Conservation (phyloP, 2,329 filamentous ascomycete genomes). For the Diaporthe helianthi region DNA sequence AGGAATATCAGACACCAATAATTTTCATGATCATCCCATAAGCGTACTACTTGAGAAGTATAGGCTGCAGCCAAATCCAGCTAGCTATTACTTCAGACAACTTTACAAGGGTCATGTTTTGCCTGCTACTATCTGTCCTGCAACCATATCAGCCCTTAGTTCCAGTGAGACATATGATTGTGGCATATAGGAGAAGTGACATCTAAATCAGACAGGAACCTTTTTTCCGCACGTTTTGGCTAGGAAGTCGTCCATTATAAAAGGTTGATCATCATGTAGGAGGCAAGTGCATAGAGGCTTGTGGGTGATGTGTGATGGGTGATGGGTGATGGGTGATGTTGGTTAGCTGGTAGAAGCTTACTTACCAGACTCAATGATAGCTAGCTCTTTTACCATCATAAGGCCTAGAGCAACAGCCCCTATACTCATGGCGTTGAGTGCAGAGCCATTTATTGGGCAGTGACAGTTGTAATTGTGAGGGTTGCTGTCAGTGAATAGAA, state of each 20-base stretch:
- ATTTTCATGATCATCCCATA: no score
- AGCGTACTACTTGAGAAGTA: no score
- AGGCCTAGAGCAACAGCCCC: not conserved
- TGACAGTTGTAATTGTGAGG: not conserved
- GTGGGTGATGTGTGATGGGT: not conserved
- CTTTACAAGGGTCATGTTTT: not conserved
- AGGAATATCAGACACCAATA: no score
- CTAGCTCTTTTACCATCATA: not conserved
- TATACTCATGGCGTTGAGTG: not conserved
- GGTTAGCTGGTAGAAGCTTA: not conserved
- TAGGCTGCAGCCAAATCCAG: not conserved
- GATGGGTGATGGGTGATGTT: not conserved
- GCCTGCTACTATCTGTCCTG: not conserved
- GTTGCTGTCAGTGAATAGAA: not conserved
- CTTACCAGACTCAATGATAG: not conserved
- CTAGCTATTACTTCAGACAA: not conserved
- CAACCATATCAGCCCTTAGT: slow-evolving; percentile 11
- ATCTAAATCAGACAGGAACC: slow-evolving; percentile 30
- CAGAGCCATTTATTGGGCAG: not conserved
- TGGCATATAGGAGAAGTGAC: not conserved
- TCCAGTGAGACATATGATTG: not conserved
- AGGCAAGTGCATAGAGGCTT: not conserved
- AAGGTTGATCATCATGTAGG: slow-evolving; percentile 32
- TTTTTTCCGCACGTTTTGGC: slow-evolving; percentile 32
- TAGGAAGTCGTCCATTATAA: slow-evolving; percentile 35